Evolutionary conservation across 2,329 filamentous ascomycete genomes (phyloP).

Genomic region (Mycosphaerella sp.): DNA sequence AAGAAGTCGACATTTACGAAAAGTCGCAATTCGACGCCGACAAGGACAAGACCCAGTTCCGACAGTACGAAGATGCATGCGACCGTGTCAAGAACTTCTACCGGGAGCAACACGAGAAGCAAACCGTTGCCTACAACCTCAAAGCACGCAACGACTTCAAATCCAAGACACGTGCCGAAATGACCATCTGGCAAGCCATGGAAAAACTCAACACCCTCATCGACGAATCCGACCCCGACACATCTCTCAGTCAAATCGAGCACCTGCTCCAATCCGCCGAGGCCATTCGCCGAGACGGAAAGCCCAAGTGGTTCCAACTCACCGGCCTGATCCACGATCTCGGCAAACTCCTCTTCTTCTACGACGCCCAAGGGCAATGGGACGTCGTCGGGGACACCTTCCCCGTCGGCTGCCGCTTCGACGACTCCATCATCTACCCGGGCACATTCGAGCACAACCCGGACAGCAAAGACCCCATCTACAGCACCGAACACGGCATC

Average conservation of each 20-base stretch:
- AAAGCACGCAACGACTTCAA: conserved; percentile 67
- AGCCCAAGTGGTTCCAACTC: conserved; percentile 76
- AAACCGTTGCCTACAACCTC: conserved; percentile 79
- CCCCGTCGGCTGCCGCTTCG: conserved; percentile 69
- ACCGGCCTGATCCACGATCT: conserved; percentile 73
- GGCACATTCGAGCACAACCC: conserved; percentile 72
- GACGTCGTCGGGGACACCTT: conserved; percentile 87
- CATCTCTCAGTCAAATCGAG: conserved; percentile 78
- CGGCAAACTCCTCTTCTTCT: conserved; percentile 74
- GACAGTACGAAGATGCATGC: conserved; percentile 76
- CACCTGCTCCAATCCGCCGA: conserved; percentile 84
- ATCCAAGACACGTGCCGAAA: conserved; percentile 60
- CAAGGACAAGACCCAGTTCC: conserved; percentile 74
- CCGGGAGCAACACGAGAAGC: conserved; percentile 61
- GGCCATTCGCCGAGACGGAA: conserved; percentile 78
- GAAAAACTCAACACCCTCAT: conserved; percentile 87
- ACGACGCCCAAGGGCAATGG: conserved; percentile 82
- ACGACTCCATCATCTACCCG: conserved; percentile 71
- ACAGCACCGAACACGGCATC: conserved; percentile 70
- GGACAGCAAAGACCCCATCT: conserved; percentile 63
- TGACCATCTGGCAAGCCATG: conserved; percentile 88
- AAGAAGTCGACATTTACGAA: conserved; percentile 47
- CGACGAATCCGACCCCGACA: conserved; percentile 88
- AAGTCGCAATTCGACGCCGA: conserved; percentile 62
- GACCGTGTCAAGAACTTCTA: conserved; percentile 85